Conservation (phyloP, 176 grass and related monocot genomes). For the Ensete glaucum region DNA sequence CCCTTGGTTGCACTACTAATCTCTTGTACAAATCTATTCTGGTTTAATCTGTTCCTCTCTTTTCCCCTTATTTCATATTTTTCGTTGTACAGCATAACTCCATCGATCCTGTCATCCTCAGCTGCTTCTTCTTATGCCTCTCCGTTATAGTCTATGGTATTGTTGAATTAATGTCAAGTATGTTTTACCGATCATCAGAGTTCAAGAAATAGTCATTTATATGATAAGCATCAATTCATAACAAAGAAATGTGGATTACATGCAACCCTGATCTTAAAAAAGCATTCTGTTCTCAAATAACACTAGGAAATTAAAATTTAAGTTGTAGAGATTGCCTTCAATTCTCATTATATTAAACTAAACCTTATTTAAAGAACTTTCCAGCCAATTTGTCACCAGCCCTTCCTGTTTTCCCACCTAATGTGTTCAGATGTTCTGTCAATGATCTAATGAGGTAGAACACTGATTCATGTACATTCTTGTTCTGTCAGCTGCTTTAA, state of each 20-base stretch:
- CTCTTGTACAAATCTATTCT: background rate
- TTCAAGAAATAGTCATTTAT: background rate
- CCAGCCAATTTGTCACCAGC: background rate
- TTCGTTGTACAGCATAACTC: too few species aligned
- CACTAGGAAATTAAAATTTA: too few species aligned
- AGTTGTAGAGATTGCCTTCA: too few species aligned
- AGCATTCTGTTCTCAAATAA: too few species aligned
- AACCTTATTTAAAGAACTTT: background rate
- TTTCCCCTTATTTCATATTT: too few species aligned
- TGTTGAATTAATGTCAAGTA: background rate
- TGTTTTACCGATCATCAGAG: background rate
- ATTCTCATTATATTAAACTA: too few species aligned
- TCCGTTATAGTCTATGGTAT: background rate
- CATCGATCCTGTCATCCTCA: background rate
- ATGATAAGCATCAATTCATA: background rate
- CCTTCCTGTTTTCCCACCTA: background rate
- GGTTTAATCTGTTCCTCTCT: too few species aligned
- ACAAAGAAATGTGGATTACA: constrained; percentile 1
- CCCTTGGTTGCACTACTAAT: background rate
- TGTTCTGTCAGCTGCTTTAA: background rate
- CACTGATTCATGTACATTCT: background rate
- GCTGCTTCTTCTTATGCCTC: background rate
- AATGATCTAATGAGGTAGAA: background rate
- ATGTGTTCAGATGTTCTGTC: background rate
- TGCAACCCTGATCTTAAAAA: background rate